Conservation (phyloP, 1,284 basidiomycete species). For the Marasmius oreades region DNA sequence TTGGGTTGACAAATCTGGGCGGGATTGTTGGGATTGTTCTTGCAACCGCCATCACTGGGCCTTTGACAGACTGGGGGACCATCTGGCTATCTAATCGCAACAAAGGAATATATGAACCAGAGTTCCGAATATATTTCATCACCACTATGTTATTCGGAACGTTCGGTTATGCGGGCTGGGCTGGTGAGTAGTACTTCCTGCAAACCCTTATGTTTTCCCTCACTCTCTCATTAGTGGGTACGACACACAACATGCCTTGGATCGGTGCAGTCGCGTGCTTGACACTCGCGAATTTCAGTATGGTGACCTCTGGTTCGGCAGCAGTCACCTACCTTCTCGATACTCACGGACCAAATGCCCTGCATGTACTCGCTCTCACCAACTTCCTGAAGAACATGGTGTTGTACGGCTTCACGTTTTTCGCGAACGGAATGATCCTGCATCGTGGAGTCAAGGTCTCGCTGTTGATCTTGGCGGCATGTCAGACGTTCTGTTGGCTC, state of each 20-base stretch:
- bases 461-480: constrained; percentile 34
- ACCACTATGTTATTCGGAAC: constrained; percentile 39
- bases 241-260: constrained; percentile 39
- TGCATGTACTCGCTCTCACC: constrained; percentile 39
- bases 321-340: constrained; percentile 43
- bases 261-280: constrained; percentile 41
- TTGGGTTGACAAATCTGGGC: constrained; percentile 40
- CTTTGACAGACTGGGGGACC: constrained; percentile 39
- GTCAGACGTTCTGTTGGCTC: constrained; percentile 37
- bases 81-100: constrained; percentile 40
- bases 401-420: constrained; percentile 41
- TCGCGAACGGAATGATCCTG: constrained; percentile 41
- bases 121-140: constrained; percentile 41
- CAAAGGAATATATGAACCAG: constrained; percentile 44
- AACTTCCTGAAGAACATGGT: constrained; percentile 45
- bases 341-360: constrained; percentile 35
- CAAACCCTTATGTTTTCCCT: background rate
- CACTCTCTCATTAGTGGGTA: constrained; percentile 26
- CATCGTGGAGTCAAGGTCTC: constrained; percentile 34
- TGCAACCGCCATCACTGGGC: constrained; percentile 35
- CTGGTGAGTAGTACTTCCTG: constrained; percentile 22
- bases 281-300: constrained; percentile 37
- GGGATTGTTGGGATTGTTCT: constrained; percentile 40
- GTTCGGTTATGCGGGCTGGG: constrained; percentile 44
- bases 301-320: constrained; percentile 37